phyloP scores from a whole-genome alignment of 352 stramenopile species.

The Globisporangium takayamanum region DNA sequence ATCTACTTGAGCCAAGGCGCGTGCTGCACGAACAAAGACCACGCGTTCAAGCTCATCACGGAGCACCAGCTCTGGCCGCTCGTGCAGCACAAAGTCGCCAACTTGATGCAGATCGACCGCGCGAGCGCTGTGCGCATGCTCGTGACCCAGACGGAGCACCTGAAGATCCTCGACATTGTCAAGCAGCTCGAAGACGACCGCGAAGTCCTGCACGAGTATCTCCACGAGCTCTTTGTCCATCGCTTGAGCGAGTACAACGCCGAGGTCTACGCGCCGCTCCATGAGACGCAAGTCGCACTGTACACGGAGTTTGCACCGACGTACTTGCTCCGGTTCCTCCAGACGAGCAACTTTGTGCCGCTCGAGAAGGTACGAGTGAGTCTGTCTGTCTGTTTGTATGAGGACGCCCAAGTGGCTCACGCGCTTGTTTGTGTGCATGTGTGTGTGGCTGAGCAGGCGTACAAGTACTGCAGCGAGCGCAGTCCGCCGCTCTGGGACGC shows the following conservation, averaged over 20 bases:
- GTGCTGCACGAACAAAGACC: slow-evolving; percentile 84
- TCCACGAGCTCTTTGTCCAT: slow-evolving; percentile 72
- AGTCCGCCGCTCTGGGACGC: slow-evolving; percentile 70
- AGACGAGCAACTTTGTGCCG: slow-evolving; percentile 77
- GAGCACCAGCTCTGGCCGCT: slow-evolving; percentile 78
- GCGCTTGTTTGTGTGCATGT: not conserved
- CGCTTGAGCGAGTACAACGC: slow-evolving; percentile 72
- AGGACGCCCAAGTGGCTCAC: slow-evolving; percentile 1
- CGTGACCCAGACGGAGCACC: slow-evolving; percentile 72
- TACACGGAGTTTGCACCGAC: slow-evolving; percentile 62
- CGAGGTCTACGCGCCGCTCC: slow-evolving; percentile 61
- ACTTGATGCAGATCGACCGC: slow-evolving; percentile 76
- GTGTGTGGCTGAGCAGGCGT: slow-evolving; percentile 31
- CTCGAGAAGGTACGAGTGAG: slow-evolving; percentile 56
- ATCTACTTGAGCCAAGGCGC: slow-evolving; percentile 82
- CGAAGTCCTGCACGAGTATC: slow-evolving; percentile 63
- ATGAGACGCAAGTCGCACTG: slow-evolving; percentile 69
- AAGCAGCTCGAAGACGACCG: slow-evolving; percentile 64
- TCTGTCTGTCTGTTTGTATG: not conserved
- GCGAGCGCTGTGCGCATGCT: slow-evolving; percentile 66
- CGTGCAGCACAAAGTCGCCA: slow-evolving; percentile 71
- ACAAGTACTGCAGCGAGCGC: slow-evolving; percentile 71
- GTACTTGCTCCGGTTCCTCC: slow-evolving; percentile 69
- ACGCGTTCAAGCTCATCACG: slow-evolving; percentile 78
- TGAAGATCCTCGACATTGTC: slow-evolving; percentile 72